Base-by-base conservation (phyloP, 1,284 basidiomycete species). In the Agroathelia rolfsii region DNA sequence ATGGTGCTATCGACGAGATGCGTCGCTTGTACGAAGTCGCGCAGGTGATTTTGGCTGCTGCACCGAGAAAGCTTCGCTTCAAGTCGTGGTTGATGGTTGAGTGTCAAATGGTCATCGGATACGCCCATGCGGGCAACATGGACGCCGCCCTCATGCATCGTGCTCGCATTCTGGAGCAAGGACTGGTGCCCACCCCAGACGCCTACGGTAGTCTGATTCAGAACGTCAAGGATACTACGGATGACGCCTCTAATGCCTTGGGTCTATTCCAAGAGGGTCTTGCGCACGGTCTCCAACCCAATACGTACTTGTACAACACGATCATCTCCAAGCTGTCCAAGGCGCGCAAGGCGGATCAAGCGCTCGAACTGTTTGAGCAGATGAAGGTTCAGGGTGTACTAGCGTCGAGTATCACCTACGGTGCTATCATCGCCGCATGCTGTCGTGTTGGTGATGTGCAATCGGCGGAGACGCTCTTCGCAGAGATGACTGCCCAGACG, bases 291-390 rank as follows among this genome's bases (percentile, higher is more conserved):
- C 82, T 93, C 23, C 47, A 53, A 18, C 82, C 88, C 8, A 88
- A 88, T 51, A 69, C 82, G 32, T 96, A 83, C 59, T 69, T 96
- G 22, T 96, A 84, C 66, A 96, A 96, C 64, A 95, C 88, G 42
- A 82, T 93, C 59, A 95, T 96, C 56, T 89, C 86, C 41, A 93
- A 94, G 59, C 68, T 95, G 5, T 80, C 88, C 24, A 88, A 86
- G 53, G 93, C 93, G 1, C 72, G 92, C 46, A 93, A 93, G 58
- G 87, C 89, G 1, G 88, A 92, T 44, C 66, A 74, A 39, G 92
- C 89, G 0, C 62, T 96, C 35, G 77, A 85, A 46, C 61, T 94
- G 38, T 95, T 96, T 67, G 69, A 77, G 34, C 66, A 77, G 46
- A 89, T 90, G 78, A 89, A 87, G 65, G 65, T 71, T 33, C 36